These are phyloP conservation scores for Aspergillus felis DNA, from an alignment of 2,329 filamentous ascomycete species.

Conservation along the genomic window DNA sequence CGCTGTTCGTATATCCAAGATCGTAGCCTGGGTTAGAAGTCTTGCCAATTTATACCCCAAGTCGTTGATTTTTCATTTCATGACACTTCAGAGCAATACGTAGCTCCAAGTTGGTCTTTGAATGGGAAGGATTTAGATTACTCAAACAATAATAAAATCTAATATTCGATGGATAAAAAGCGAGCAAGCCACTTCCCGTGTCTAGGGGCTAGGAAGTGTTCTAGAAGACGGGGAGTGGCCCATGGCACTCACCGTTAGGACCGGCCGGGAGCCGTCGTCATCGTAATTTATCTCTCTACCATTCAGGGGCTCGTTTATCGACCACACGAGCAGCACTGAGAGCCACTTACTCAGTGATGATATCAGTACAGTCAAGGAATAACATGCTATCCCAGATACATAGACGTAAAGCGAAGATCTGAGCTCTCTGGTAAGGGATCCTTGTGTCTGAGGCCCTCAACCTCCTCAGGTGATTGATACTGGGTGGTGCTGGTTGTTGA, in stretches of 20 bases:
- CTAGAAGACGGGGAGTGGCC: background rate
- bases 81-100: background rate
- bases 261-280: background rate
- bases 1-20: background rate
- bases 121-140: background rate
- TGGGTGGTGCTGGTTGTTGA: background rate
- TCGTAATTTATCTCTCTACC: background rate
- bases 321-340: background rate
- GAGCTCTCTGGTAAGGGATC: background rate
- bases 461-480: too few relatives aligned
- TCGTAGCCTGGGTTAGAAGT: background rate
- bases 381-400: background rate
- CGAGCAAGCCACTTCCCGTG: background rate
- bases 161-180: too few relatives aligned
- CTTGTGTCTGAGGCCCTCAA: background rate
- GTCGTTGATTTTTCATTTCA: background rate
- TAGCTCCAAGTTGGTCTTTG: background rate
- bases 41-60: background rate
- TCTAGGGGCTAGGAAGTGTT: background rate
- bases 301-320: slow-evolving; percentile 8
- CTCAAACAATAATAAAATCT: background rate
- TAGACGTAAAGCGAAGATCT: background rate
- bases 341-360: background rate
- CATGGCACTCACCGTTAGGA: background rate
- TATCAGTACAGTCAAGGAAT: background rate